A percentile compares a stretch with the other conserved stretches of the same genome.
Conservation (phyloP, 352 stramenopile species). For the Thraustotheca clavata region DNA sequence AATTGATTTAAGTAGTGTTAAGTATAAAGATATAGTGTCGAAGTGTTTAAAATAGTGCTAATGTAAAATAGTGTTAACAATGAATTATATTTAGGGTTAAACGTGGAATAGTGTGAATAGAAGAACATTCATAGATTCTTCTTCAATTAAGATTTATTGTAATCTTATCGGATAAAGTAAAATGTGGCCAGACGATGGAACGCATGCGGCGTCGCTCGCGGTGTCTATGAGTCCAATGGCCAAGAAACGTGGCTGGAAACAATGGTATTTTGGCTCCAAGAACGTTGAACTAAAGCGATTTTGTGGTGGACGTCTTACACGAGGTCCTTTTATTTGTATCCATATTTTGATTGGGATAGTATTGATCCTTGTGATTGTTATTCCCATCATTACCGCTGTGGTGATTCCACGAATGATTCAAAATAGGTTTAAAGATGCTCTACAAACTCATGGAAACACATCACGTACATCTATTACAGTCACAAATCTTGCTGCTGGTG, state of each 20-base stretch:
- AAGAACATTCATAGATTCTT: no score
- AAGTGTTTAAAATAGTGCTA: no score
- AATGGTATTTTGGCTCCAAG: constrained; percentile 11
- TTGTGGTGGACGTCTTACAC: constrained; percentile 1
- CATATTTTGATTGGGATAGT: neutral
- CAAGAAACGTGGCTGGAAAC: neutral
- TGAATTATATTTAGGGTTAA: no score
- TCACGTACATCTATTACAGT: neutral
- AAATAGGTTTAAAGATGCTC: constrained; percentile 10
- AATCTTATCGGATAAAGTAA: no score
- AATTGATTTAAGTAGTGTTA: no score
- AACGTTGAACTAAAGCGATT: constrained; percentile 4
- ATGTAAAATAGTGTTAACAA: no score
- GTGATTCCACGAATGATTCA: constrained; percentile 12
- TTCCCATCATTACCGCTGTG: constrained; percentile 17
- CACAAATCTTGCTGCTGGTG: neutral
- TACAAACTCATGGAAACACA: neutral
- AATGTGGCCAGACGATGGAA: no score
- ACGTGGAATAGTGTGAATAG: no score
- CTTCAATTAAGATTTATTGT: no score
- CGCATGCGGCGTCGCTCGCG: no score
- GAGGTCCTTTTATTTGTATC: constrained; percentile 15
- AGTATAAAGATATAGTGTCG: neutral
- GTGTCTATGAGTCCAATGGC: no score
- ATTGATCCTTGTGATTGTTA: constrained; percentile 4